Conservation (phyloP, 768 basidiomycete species). For the Mycena crocata region DNA sequence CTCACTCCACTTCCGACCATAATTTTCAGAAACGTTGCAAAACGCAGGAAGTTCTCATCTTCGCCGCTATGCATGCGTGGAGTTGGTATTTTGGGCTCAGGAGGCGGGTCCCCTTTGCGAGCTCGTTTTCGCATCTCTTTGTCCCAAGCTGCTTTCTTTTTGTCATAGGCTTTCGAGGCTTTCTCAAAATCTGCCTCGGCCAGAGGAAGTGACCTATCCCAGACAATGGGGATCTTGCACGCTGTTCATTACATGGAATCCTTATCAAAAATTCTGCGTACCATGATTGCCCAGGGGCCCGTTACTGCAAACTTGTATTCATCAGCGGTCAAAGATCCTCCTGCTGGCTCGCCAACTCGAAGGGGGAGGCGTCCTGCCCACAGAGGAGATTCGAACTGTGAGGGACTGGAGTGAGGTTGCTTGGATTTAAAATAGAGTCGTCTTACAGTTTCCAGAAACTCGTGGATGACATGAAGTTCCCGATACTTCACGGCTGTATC, state of each 20-base stretch:
- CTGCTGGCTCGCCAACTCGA: slow-evolving; percentile 1
- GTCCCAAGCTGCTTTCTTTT: not conserved
- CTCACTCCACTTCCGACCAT: slow-evolving; percentile 25
- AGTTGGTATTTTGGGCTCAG: not conserved
- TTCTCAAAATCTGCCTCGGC: not conserved
- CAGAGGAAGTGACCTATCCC: not conserved
- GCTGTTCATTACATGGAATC: too few species aligned
- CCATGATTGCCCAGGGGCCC: slow-evolving; percentile 25
- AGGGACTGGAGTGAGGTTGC: not conserved
- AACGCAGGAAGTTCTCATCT: slow-evolving; percentile 33
- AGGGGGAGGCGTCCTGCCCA: slow-evolving; percentile 18
- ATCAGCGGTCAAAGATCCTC: slow-evolving; percentile 37
- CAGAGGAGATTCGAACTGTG: not conserved
- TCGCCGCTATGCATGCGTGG: slow-evolving; percentile 30
- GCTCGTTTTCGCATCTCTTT: too few species aligned
- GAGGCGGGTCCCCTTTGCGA: not conserved
- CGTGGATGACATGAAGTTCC: not conserved
- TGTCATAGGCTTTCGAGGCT: not conserved
- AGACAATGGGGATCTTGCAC: slow-evolving; percentile 28
- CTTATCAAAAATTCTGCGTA: not conserved
- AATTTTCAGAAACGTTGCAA: slow-evolving; percentile 35
- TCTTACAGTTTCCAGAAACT: not conserved
- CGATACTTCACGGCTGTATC: not conserved
- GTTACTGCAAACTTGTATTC: slow-evolving; percentile 38
- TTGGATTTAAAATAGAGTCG: too few species aligned